A percentile compares a stretch with the other conserved stretches of the same genome.
These are phyloP conservation scores for Ormosia semicastrata DNA, from an alignment of 306 rosid species.

Conservation along the genomic window DNA sequence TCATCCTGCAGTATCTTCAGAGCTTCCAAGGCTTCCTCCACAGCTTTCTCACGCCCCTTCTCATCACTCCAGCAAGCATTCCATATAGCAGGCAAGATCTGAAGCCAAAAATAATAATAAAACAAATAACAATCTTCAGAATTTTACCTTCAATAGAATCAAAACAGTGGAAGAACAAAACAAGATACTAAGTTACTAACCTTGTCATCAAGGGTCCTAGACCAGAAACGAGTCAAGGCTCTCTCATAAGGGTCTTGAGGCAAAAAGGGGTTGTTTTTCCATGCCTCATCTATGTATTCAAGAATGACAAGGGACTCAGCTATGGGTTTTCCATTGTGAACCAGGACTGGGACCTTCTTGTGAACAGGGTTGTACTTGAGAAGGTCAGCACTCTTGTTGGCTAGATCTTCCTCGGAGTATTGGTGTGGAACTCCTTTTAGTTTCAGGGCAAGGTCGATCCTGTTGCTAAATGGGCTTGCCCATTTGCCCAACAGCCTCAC, in stretches of 20 bases:
- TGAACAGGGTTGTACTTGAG: constrained; percentile 41
- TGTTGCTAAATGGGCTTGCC: constrained; percentile 40
- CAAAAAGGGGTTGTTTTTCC: constrained; percentile 33
- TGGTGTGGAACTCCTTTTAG: constrained; percentile 37
- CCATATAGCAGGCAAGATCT: constrained; percentile 58
- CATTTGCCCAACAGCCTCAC: constrained; percentile 37
- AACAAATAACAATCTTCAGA: not conserved
- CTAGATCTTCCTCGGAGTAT: constrained; percentile 29
- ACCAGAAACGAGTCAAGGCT: constrained; percentile 45
- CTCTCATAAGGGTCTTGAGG: constrained; percentile 38
- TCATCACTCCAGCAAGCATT: constrained; percentile 46
- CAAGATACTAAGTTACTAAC: constrained; percentile 14
- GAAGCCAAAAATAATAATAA: not conserved
- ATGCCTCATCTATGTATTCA: constrained; percentile 45
- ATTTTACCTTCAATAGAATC: not conserved
- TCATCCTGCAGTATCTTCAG: constrained; percentile 46
- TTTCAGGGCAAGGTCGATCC: constrained; percentile 37
- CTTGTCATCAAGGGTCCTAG: constrained; percentile 39
- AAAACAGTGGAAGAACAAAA: not conserved
- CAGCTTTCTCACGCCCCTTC: constrained; percentile 45
- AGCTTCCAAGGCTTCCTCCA: constrained; percentile 50
- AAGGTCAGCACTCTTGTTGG: constrained; percentile 33
- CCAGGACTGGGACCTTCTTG: constrained; percentile 42
- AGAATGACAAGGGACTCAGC: constrained; percentile 40
- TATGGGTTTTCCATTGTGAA: constrained; percentile 41